Evolutionary conservation across 2,329 filamentous ascomycete species (phyloP).

Genomic region (Monosporascus sp.): DNA sequence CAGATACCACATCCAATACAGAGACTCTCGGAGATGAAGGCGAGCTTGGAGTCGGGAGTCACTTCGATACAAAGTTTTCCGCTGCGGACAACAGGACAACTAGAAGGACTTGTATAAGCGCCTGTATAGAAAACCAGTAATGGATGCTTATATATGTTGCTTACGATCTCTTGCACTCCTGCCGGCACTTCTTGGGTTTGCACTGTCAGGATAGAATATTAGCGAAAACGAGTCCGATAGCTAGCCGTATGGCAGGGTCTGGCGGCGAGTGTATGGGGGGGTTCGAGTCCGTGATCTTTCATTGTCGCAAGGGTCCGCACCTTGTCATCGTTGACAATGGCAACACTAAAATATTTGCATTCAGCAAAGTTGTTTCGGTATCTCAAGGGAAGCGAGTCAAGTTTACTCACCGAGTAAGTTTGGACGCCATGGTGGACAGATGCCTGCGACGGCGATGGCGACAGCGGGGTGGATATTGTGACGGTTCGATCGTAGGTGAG

Average conservation of each 20-base stretch:
- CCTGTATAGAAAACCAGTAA: background rate
- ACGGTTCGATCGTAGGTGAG: background rate
- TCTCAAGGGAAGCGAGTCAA: conserved; percentile 2
- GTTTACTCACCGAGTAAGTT: conserved; percentile 76
- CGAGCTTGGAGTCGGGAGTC: conserved; percentile 78
- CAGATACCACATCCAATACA: conserved; percentile 99
- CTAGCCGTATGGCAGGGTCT: conserved; percentile 32
- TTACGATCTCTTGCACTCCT: conserved; percentile 99
- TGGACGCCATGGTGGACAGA: conserved; percentile 67
- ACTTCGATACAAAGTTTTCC: conserved; percentile 99
- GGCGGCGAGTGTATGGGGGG: conserved; percentile 22
- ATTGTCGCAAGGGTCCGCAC: conserved; percentile 41
- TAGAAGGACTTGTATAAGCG: conserved; percentile 9
- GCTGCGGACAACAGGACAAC: conserved; percentile 77
- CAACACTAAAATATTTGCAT: conserved; percentile 61
- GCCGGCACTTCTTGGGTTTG: conserved; percentile 96
- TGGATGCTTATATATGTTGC: conserved; percentile 8
- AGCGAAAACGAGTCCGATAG: conserved; percentile 11
- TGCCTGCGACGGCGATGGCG: conserved; percentile 27
- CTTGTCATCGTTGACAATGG: conserved; percentile 98
- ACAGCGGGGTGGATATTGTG: background rate
- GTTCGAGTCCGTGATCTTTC: background rate
- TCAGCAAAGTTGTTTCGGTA: background rate
- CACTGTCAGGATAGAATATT: conserved; percentile 48
- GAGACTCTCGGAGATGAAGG: conserved; percentile 93